Conservation (phyloP, 1,139 yeast species). For the Diutina catenulata region DNA sequence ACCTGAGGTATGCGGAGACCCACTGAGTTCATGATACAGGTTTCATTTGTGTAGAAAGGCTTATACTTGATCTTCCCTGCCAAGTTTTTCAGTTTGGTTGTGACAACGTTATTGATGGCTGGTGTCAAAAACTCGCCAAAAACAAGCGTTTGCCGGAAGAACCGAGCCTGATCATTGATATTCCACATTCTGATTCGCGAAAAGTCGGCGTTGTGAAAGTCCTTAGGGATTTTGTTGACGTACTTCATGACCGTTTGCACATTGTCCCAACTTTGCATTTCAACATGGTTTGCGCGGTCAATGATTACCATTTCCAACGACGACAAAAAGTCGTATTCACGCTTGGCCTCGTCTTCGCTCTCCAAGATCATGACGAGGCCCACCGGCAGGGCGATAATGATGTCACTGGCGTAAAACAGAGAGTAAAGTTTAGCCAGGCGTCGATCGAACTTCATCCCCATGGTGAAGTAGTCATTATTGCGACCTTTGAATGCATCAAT, state of each 20-base stretch:
- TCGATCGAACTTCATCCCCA: slow-evolving; percentile 84
- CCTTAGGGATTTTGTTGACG: slow-evolving; percentile 64
- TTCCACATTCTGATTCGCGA: slow-evolving; percentile 89
- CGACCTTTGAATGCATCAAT: slow-evolving; percentile 75
- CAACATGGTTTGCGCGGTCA: slow-evolving; percentile 78
- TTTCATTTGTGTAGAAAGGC: slow-evolving; percentile 21
- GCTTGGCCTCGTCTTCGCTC: slow-evolving; percentile 45
- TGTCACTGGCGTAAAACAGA: slow-evolving; percentile 74
- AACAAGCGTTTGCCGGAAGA: slow-evolving; percentile 66
- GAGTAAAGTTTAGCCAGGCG: slow-evolving; percentile 77
- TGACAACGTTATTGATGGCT: slow-evolving; percentile 55
- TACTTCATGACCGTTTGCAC: slow-evolving; percentile 59
- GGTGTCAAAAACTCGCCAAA: slow-evolving; percentile 74
- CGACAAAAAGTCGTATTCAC: slow-evolving; percentile 64
- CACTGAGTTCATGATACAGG: slow-evolving; percentile 38
- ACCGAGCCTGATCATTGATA: slow-evolving; percentile 69
- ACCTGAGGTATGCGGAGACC: slow-evolving; percentile 57
- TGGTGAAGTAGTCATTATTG: slow-evolving; percentile 80
- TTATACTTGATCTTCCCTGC: slow-evolving; percentile 56
- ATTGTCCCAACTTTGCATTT: slow-evolving; percentile 93
- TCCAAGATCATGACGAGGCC: slow-evolving; percentile 78
- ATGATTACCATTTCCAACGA: slow-evolving; percentile 74
- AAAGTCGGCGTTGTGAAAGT: slow-evolving; percentile 79
- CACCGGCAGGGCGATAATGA: slow-evolving; percentile 84
- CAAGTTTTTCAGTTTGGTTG: slow-evolving; percentile 47